phyloP scores from a whole-genome alignment of 1,139 yeast species.

The Pichia sp. region DNA sequence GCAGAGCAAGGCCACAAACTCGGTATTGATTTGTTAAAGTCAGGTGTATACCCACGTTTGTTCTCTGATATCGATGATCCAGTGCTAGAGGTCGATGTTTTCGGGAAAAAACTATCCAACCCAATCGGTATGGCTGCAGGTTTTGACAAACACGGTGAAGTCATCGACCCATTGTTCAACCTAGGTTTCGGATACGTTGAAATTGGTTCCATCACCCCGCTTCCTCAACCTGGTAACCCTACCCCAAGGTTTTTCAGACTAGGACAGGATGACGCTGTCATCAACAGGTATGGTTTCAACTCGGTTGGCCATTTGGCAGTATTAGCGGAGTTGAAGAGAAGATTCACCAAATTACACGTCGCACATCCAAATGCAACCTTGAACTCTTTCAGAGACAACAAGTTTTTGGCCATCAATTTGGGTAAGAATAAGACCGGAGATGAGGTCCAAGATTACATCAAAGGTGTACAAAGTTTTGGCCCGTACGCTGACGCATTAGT shows the following conservation, averaged over 20 bases:
- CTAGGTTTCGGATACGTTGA: slow-evolving; percentile 88
- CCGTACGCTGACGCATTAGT: slow-evolving; percentile 85
- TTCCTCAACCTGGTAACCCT: slow-evolving; percentile 92
- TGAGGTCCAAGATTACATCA: slow-evolving; percentile 77
- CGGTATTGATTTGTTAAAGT: slow-evolving; percentile 66
- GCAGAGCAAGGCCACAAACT: slow-evolving; percentile 82
- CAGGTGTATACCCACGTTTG: slow-evolving; percentile 63
- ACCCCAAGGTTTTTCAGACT: slow-evolving; percentile 84
- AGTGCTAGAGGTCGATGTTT: slow-evolving; percentile 54
- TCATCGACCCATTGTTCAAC: slow-evolving; percentile 75
- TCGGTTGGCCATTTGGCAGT: slow-evolving; percentile 83
- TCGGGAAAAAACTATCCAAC: slow-evolving; percentile 58
- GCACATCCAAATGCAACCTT: slow-evolving; percentile 36
- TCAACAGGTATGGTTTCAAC: slow-evolving; percentile 92
- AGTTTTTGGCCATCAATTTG: slow-evolving; percentile 73
- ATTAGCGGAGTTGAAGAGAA: slow-evolving; percentile 55
- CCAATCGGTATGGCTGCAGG: slow-evolving; percentile 97
- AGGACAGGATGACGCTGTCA: slow-evolving; percentile 81
- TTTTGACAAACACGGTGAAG: slow-evolving; percentile 89
- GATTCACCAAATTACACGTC: slow-evolving; percentile 44
- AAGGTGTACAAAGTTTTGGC: slow-evolving; percentile 79
- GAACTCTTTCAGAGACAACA: slow-evolving; percentile 60
- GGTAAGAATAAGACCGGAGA: slow-evolving; percentile 93
- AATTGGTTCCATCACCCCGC: slow-evolving; percentile 89
- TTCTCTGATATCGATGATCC: slow-evolving; percentile 53